Percentiles rank a stretch among this genome's conserved stretches.
These are phyloP conservation scores for Hansenula sp. DNA, from an alignment of 1,139 yeast genomes.

Conservation along the genomic window DNA sequence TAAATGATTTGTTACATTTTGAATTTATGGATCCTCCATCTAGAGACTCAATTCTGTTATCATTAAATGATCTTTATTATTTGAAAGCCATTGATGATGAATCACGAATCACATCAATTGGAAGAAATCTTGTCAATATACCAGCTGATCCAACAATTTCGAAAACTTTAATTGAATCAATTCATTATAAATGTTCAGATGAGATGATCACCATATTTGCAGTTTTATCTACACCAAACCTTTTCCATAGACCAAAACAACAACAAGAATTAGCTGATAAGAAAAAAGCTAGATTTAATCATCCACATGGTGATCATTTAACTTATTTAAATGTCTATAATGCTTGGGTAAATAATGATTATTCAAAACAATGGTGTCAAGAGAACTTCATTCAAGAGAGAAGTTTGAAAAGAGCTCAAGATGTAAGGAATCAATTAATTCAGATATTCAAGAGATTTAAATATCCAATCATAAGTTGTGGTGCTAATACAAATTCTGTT, in stretches of 20 bases:
- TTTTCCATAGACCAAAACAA: constrained; percentile 82
- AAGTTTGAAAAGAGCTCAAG: constrained; percentile 70
- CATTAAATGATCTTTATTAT: constrained; percentile 79
- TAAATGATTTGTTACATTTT: constrained; percentile 35
- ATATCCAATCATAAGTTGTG: constrained; percentile 54
- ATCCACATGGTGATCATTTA: constrained; percentile 81
- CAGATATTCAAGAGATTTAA: constrained; percentile 56
- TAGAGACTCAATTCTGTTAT: constrained; percentile 64
- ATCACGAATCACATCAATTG: constrained; percentile 70
- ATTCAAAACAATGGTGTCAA: constrained; percentile 71
- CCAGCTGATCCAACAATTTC: constrained; percentile 96
- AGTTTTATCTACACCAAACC: constrained; percentile 84
- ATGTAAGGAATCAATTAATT: constrained; percentile 68
- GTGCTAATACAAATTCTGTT: constrained; percentile 56
- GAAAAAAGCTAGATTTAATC: constrained; percentile 69
- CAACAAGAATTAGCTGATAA: constrained; percentile 76
- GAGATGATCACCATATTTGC: constrained; percentile 85
- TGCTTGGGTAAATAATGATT: constrained; percentile 66
- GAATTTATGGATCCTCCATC: constrained; percentile 73
- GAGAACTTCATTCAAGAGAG: constrained; percentile 81
- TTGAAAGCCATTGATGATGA: constrained; percentile 78
- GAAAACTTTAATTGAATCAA: constrained; percentile 72
- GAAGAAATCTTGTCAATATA: constrained; percentile 83
- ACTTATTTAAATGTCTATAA: constrained; percentile 78
- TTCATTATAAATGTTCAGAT: constrained; percentile 71